Base-by-base conservation (phyloP, 257 asterid genomes). In the Rubia yunnanensis region DNA sequence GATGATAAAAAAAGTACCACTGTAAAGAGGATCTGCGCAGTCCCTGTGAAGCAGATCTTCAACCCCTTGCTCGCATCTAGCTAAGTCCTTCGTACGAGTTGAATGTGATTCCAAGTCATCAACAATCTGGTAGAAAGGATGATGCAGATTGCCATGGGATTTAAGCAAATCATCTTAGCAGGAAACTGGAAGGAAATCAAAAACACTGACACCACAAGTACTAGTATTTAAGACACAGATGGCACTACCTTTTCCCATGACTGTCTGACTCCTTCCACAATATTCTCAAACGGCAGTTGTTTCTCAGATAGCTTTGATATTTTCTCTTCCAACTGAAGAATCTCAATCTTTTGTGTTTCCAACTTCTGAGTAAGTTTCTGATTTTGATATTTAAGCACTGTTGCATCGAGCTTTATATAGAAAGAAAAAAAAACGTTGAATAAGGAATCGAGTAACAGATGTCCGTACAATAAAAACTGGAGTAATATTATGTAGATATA, bases 381-480 rank as follows among this genome's bases (percentile, higher is more conserved):
- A 81, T 94, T 94, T 82, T 94, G 99, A 78, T 88, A 91, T 71
- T 80, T 89, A 72, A 94, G 96, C 50, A 94, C 98, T 10, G 82
- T 88, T 3, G 92, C 86, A 68, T 94, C 96, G 24, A 94, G 92
- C 99, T 94, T 80, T 64, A 71, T 17, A n/a, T 73, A 44, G 35
- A 66, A 74, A 69, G 9, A 50, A 50, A 53, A 68, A 74, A 69
- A 14, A 20, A 28, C 27, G 23, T 39, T 22, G 15, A 56, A 70
- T 30, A 26, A 31, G 23, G 31, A 61, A 52, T 17, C 35, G 6
- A 41, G 14, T 9, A 63, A 54, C 14, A 55, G 54, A 1, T 17
- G 24, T 24, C 22, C 7, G 50, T 24, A 22, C 18, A 27, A 36
- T 50, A 27, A 54, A 61, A 17, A 28, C 35, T 22, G 6, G 38